These are phyloP conservation scores for Alternaria panax DNA, from an alignment of 2,329 filamentous ascomycete genomes.

Conservation along the genomic window DNA sequence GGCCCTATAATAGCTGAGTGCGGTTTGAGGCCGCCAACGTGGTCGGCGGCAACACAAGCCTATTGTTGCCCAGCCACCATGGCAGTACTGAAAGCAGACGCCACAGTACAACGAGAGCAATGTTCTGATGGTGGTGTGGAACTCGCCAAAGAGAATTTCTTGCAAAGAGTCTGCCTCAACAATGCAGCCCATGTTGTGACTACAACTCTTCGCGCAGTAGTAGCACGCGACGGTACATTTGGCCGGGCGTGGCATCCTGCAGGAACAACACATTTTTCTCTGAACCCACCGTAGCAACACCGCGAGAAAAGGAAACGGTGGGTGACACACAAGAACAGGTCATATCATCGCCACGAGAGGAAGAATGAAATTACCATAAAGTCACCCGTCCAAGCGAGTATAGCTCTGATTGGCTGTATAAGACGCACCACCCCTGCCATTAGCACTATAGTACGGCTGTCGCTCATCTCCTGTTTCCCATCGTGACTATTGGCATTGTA, in stretches of 20 bases:
- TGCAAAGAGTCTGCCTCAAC: slow-evolving; percentile 18
- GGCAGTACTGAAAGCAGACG: slow-evolving; percentile 20
- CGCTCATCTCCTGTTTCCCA: slow-evolving; percentile 18
- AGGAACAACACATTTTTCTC: slow-evolving; percentile 2
- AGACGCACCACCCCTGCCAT: slow-evolving; percentile 14
- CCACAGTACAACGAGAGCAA: neutral
- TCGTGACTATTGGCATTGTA: slow-evolving; percentile 13
- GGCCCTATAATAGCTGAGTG: neutral
- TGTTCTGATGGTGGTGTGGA: neutral
- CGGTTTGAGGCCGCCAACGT: slow-evolving; percentile 19
- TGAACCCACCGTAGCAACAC: neutral
- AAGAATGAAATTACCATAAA: slow-evolving; percentile 36
- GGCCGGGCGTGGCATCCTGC: neutral
- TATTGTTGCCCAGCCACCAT: slow-evolving; percentile 19
- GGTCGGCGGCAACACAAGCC: slow-evolving; percentile 13
- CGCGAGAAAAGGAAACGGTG: slow-evolving; percentile 1
- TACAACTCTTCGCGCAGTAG: neutral
- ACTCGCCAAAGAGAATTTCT: slow-evolving; percentile 1
- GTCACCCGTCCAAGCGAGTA: slow-evolving; percentile 23
- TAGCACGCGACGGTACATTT: neutral
- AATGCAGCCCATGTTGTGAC: slow-evolving; percentile 1
- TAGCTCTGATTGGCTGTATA: slow-evolving; percentile 30
- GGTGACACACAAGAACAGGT: slow-evolving; percentile 19
- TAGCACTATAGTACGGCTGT: slow-evolving; percentile 7
- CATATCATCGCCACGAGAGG: slow-evolving; percentile 10